A percentile compares a stretch with the other conserved stretches of the same genome.
phyloP scores from a whole-genome alignment of 805 yeast genomes.

The Starmerella vitae region DNA sequence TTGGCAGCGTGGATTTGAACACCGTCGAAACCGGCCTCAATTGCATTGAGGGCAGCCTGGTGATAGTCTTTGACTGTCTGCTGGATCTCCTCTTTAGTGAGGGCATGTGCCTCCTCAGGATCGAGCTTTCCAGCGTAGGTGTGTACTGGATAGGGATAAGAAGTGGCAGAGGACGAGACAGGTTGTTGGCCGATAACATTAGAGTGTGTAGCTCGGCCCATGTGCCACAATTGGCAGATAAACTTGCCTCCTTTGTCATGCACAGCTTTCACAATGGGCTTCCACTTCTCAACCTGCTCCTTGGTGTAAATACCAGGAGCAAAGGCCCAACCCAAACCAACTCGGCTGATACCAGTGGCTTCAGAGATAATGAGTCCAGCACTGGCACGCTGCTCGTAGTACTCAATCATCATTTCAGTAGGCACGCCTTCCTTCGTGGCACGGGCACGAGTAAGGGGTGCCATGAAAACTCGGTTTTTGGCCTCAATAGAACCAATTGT shows the following conservation, averaged over 20 bases:
- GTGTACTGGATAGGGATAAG: constrained; percentile 5
- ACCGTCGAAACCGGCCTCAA: constrained; percentile 45
- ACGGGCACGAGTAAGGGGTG: constrained; percentile 41
- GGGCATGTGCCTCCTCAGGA: constrained; percentile 25
- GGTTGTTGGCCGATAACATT: constrained; percentile 13
- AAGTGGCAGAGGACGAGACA: constrained; percentile 12
- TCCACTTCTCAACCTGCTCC: constrained; percentile 27
- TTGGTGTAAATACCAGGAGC: constrained; percentile 24
- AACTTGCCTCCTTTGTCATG: constrained; percentile 22
- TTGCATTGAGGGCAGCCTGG: constrained; percentile 40
- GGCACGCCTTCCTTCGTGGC: constrained; percentile 29
- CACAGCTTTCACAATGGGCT: constrained; percentile 26
- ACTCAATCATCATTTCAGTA: constrained; percentile 35
- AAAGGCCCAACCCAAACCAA: constrained; percentile 32
- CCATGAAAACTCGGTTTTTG: constrained; percentile 32
- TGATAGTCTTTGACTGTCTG: constrained; percentile 35
- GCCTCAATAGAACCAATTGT: constrained; percentile 26
- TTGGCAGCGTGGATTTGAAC: constrained; percentile 55
- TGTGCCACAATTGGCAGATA: constrained; percentile 16
- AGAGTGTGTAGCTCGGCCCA: constrained; percentile 17
- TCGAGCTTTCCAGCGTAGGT: constrained; percentile 13
- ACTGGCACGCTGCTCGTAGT: constrained; percentile 44
- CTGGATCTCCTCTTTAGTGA: constrained; percentile 35
- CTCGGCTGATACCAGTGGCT: constrained; percentile 37
- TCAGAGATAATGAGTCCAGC: constrained; percentile 40